A percentile compares a stretch with the other conserved stretches of the same genome.
Conservation (phyloP, 257 asterid genomes). For the Solanum pimpinellifolium region DNA sequence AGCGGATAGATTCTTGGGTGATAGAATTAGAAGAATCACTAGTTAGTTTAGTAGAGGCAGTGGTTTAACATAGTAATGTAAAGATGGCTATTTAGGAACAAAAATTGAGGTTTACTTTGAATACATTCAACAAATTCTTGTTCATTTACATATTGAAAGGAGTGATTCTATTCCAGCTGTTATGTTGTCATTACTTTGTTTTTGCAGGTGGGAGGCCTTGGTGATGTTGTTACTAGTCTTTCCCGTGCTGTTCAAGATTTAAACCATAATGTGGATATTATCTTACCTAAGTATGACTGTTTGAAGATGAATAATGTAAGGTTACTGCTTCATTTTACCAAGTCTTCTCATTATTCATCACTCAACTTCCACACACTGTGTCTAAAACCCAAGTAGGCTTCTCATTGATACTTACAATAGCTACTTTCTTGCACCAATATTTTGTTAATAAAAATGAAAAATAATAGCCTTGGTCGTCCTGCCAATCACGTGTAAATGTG, state of each 20-base stretch:
- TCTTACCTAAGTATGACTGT: constrained; percentile 93
- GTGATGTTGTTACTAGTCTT: constrained; percentile 98
- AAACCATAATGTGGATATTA: constrained; percentile 75
- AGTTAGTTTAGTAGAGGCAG: neutral
- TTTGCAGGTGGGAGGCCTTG: constrained; percentile 97
- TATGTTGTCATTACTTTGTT: constrained; percentile 1
- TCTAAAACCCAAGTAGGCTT: neutral
- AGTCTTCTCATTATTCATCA: constrained; percentile 4
- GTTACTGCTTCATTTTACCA: constrained; percentile 7
- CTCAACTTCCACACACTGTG: neutral
- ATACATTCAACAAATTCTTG: neutral
- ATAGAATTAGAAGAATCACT: neutral
- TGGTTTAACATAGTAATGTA: neutral
- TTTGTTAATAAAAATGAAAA: neutral
- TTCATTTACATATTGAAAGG: neutral
- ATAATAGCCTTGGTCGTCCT: neutral
- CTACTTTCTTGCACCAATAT: neutral
- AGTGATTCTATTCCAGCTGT: neutral
- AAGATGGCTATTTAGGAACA: neutral
- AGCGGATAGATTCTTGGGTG: neutral
- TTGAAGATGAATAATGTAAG: constrained; percentile 63
- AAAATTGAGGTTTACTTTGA: neutral
- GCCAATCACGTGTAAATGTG: neutral
- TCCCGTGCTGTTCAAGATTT: constrained; percentile 96
- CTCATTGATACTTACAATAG: neutral